phyloP scores from a whole-genome alignment of 306 rosid genomes.

The Vachellia pachyceras region DNA sequence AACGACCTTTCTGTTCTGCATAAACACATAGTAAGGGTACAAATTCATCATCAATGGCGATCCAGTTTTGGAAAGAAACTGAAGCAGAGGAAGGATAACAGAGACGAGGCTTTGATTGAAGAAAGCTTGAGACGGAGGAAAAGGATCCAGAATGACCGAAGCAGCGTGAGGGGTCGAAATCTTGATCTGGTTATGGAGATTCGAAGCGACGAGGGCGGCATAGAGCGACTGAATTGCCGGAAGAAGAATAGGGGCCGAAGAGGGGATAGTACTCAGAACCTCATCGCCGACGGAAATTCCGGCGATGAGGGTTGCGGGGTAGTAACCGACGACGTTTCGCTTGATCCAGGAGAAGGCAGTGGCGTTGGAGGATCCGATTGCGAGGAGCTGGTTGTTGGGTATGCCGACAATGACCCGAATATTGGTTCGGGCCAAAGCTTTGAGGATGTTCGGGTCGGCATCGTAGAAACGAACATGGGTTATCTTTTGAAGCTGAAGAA shows the following conservation, averaged over 20 bases:
- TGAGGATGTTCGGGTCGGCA: conserved; percentile 72
- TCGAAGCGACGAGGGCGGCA: conserved; percentile 63
- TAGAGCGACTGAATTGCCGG: conserved; percentile 76
- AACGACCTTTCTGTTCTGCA: conserved; percentile 77
- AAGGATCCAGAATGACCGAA: conserved; percentile 66
- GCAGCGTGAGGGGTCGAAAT: conserved; percentile 85
- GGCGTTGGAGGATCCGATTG: conserved; percentile 78
- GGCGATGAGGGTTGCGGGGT: conserved; percentile 69
- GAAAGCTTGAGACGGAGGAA: conserved; percentile 91
- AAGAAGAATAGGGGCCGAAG: conserved; percentile 68
- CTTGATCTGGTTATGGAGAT: conserved; percentile 58
- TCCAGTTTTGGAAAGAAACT: conserved; percentile 63
- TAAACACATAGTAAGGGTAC: conserved; percentile 87
- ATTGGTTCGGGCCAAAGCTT: conserved; percentile 60
- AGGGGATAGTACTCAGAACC: conserved; percentile 74
- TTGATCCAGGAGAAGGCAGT: conserved; percentile 81
- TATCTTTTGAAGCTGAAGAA: conserved; percentile 69
- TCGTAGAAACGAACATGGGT: conserved; percentile 79
- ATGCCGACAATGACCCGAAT: conserved; percentile 73
- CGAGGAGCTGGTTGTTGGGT: conserved; percentile 89
- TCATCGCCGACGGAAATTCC: conserved; percentile 84
- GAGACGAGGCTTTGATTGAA: conserved; percentile 68
- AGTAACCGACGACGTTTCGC: conserved; percentile 65
- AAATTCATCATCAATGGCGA: conserved; percentile 84
- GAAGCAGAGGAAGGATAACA: conserved; percentile 59